Percentiles rank a stretch among this genome's conserved stretches.
These are phyloP conservation scores for Xylariaceae sp. DNA, from an alignment of 2,329 filamentous ascomycete species.

Conservation along the genomic window DNA sequence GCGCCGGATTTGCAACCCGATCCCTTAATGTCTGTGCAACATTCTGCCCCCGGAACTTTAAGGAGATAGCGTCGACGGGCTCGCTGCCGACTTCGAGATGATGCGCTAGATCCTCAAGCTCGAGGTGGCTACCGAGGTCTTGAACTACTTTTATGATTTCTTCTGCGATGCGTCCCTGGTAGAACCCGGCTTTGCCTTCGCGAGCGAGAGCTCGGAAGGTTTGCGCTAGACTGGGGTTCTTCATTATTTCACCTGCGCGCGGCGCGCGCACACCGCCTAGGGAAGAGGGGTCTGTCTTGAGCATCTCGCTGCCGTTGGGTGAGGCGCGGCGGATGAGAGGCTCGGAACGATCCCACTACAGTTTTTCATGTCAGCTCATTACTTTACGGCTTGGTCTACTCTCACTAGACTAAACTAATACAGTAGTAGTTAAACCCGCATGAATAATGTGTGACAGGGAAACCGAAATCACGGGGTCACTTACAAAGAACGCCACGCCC, in stretches of 20 bases:
- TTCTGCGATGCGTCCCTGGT: constrained; percentile 82
- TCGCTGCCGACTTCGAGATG: constrained; percentile 75
- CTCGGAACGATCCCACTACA: constrained; percentile 76
- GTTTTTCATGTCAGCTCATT: not conserved
- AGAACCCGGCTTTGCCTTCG: constrained; percentile 90
- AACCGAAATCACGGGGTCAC: constrained; percentile 42
- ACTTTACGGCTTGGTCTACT: not conserved
- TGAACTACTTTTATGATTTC: constrained; percentile 79
- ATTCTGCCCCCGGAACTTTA: constrained; percentile 75
- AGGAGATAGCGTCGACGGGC: constrained; percentile 82
- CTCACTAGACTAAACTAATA: not conserved
- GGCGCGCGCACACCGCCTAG: constrained; percentile 77
- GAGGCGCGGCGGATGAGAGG: constrained; percentile 72
- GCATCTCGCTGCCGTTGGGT: constrained; percentile 85
- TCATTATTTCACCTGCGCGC: constrained; percentile 83
- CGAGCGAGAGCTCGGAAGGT: constrained; percentile 82
- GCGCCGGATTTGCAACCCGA: constrained; percentile 42
- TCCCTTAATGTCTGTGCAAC: constrained; percentile 39
- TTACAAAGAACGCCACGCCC: constrained; percentile 70
- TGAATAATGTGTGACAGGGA: no score
- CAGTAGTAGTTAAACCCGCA: no score
- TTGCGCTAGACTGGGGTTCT: constrained; percentile 78
- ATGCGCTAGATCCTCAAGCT: constrained; percentile 78
- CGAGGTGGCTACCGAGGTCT: constrained; percentile 78
- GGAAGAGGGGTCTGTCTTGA: constrained; percentile 76